Base-by-base conservation (phyloP, 176 grass and related monocot species). In the Eleusine indica region DNA sequence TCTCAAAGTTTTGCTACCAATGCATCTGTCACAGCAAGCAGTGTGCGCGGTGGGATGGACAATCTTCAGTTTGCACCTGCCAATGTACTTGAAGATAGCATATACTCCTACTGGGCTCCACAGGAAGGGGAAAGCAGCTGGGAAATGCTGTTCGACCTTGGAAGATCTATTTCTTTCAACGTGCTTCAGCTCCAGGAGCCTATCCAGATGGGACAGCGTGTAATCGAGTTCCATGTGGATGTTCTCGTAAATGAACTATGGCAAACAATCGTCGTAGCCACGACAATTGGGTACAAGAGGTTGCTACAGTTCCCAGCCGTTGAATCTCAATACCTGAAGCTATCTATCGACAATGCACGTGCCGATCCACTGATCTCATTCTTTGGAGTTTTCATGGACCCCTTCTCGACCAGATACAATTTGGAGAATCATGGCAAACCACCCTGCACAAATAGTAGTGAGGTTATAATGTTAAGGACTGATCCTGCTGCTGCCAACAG, bases 151-250 rank as follows among this genome's bases (percentile, higher is more conserved):
- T 78, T 98, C 8, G 81, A 98, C 77, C 80, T 98, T 9, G 42
- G 69, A 17, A 71, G 28, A 63, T 82, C 77, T 65, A 39, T 75
- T 69, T 88, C 89, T 25, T 98, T 98, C 84, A 95, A 95, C 62
- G 62, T 95, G 70, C 79, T 98, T 35, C 96, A 91, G 74, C 72
- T 94, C 61, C 96, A 98, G 85, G 96, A 98, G 60, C 96, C 96
- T 71, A 92, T 98, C 85, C 91, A 98, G 67, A 85, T 95, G 93
- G 96, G 96, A 42, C 96, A 98, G 78, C 96, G 96, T 57, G 85
- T 95, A 11, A 87, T 94, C 6, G 47, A 84, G 73, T 98, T 98
- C 44, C 91, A 94, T 73, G 78, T 95, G 71, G 91, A 90, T 75
- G 79, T 83, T 66, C 57, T 93, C 66, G 65, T 66, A 52, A 69